phyloP scores from a whole-genome alignment of 805 yeast genomes.

The Kuraishia hungarica region DNA sequence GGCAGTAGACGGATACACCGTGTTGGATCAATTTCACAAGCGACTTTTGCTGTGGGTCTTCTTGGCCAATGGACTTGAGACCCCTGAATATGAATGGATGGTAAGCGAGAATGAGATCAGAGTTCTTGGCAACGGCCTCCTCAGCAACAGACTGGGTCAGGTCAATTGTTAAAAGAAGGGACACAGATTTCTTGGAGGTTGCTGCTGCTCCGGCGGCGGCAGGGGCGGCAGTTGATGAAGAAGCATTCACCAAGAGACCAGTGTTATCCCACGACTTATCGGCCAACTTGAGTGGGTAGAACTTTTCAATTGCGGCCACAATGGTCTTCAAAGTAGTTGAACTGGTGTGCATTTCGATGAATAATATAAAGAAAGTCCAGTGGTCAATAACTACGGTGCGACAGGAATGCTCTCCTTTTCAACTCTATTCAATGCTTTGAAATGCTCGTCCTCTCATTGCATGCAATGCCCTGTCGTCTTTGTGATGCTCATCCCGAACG shows the following conservation, averaged over 20 bases:
- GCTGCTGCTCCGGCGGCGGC: too few species aligned
- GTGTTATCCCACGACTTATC: constrained; percentile 94
- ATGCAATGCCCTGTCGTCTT: not conserved
- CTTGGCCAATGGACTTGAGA: constrained; percentile 55
- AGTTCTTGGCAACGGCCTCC: constrained; percentile 59
- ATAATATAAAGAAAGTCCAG: too few species aligned
- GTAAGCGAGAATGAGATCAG: constrained; percentile 70
- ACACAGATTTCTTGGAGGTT: constrained; percentile 13
- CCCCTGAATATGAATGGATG: constrained; percentile 94
- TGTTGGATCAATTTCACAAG: constrained; percentile 62
- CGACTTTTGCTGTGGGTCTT: constrained; percentile 76
- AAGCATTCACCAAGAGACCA: constrained; percentile 76
- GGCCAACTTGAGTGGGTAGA: constrained; percentile 78
- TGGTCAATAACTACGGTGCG: too few species aligned
- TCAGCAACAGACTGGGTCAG: constrained; percentile 75
- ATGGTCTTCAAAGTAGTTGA: constrained; percentile 30
- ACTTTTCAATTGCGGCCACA: constrained; percentile 49
- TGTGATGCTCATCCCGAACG: too few species aligned
- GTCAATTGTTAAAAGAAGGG: constrained; percentile 68
- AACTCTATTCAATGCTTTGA: too few species aligned
- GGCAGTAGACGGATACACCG: constrained; percentile 85
- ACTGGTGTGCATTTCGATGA: constrained; percentile 1
- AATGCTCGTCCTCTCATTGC: too few species aligned
- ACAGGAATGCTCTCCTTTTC: too few species aligned
- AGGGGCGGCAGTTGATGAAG: constrained; percentile 13